phyloP scores from a whole-genome alignment of 1,284 basidiomycete genomes.

The Peniophora sp. region DNA sequence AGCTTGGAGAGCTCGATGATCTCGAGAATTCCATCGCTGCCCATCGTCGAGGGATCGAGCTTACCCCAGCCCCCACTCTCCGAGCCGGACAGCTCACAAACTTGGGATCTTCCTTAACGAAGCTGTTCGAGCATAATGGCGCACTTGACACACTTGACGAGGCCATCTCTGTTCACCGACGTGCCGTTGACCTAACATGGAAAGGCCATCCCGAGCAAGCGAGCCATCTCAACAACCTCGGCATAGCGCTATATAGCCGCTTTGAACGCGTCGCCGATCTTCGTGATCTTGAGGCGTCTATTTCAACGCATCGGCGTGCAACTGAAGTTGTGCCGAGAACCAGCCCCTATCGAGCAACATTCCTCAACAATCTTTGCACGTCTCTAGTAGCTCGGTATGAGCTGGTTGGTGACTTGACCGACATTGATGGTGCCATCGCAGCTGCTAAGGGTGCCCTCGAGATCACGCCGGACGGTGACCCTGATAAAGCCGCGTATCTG shows the following conservation, averaged over 20 bases:
- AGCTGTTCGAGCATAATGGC: not conserved
- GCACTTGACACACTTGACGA: not conserved
- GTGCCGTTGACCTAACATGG: not conserved
- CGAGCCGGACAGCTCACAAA: not conserved
- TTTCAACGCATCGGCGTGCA: not conserved
- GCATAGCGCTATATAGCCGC: not conserved
- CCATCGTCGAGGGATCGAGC: not conserved
- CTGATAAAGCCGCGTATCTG: not conserved
- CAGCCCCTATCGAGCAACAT: not conserved
- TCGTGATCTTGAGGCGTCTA: not conserved
- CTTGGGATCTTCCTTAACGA: not conserved
- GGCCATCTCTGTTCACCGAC: not conserved
- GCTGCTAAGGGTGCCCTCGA: not conserved
- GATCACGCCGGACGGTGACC: not conserved
- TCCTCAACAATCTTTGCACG: not conserved
- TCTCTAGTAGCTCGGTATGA: not conserved
- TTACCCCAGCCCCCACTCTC: not conserved
- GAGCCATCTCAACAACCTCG: not conserved
- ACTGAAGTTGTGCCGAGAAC: not conserved
- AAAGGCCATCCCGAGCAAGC: not conserved
- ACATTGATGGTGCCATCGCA: not conserved
- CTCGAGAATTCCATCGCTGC: not conserved
- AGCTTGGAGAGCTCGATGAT: not conserved
- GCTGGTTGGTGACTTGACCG: not conserved
- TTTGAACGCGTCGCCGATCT: not conserved